A percentile compares a stretch with the other conserved stretches of the same genome.
Evolutionary conservation across 2,329 filamentous ascomycete species (phyloP).

Genomic region (Cryphonectria nitschkei): DNA sequence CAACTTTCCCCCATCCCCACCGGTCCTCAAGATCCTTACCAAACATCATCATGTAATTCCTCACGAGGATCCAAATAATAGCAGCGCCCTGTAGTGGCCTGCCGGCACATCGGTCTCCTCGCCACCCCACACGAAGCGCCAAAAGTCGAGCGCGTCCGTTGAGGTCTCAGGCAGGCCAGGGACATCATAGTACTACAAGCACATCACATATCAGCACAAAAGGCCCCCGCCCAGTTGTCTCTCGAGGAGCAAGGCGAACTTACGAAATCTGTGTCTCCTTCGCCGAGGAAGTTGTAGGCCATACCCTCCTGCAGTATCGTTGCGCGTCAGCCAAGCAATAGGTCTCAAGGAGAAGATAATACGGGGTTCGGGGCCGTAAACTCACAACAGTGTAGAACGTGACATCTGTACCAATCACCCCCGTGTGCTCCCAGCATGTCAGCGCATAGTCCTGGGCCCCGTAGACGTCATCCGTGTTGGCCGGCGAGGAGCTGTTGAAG

Average conservation of each 20-base stretch:
- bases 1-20: not conserved
- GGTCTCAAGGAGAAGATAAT: not conserved
- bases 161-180: constrained; percentile 7
- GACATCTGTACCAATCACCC: not conserved
- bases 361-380: not conserved
- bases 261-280: constrained; percentile 18
- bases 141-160: constrained; percentile 14
- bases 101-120: constrained; percentile 14
- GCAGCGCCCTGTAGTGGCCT: constrained; percentile 22
- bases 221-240: not conserved
- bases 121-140: constrained; percentile 22
- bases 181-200: constrained; percentile 20
- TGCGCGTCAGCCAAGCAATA: not conserved
- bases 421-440: constrained; percentile 20
- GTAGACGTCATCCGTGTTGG: constrained; percentile 21
- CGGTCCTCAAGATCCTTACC: not conserved
- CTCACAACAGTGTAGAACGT: constrained; percentile 25
- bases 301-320: constrained; percentile 5
- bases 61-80: constrained; percentile 20
- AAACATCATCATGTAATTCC: not conserved
- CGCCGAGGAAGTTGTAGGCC: constrained; percentile 19
- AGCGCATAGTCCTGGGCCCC: constrained; percentile 16
- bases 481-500: constrained; percentile 13
- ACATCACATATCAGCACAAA: not conserved
- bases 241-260: not conserved